phyloP scores from a whole-genome alignment of 2,329 filamentous ascomycete genomes.

The Oidium heveae region DNA sequence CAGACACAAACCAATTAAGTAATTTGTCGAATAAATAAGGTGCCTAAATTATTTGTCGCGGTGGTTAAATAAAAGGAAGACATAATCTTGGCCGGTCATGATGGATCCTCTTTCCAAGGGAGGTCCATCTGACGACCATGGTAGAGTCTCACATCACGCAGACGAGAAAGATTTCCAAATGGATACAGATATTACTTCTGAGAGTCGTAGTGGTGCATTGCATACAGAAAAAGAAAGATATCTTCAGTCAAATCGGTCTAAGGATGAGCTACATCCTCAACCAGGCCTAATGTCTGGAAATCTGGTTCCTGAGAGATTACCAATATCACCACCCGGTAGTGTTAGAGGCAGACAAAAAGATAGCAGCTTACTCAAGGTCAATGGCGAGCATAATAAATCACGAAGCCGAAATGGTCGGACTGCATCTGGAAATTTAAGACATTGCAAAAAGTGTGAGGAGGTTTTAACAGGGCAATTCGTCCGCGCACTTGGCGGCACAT shows the following conservation, averaged over 20 bases:
- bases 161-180: slow-evolving; percentile 5
- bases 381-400: slow-evolving; percentile 31
- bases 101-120: slow-evolving; percentile 16
- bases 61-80: background rate
- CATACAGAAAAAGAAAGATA: slow-evolving; percentile 5
- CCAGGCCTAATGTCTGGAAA: slow-evolving; percentile 7
- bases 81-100: slow-evolving; percentile 2
- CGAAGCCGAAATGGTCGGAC: slow-evolving; percentile 27
- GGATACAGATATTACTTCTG: slow-evolving; percentile 5
- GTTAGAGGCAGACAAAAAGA: slow-evolving; percentile 10
- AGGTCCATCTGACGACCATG: slow-evolving; percentile 13
- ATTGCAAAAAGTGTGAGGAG: slow-evolving; percentile 73
- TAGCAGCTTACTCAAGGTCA: slow-evolving; percentile 12
- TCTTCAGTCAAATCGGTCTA: slow-evolving; percentile 7
- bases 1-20: background rate
- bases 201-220: slow-evolving; percentile 2
- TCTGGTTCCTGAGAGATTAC: slow-evolving; percentile 8
- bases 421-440: slow-evolving; percentile 32
- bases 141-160: slow-evolving; percentile 3
- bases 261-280: slow-evolving; percentile 7
- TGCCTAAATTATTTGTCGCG: background rate
- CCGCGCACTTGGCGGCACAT: slow-evolving; percentile 75
- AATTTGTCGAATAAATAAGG: background rate
- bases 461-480: slow-evolving; percentile 87
- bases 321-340: slow-evolving; percentile 10